Percentiles rank a stretch among this genome's conserved stretches.
Conservation (phyloP, 2,329 filamentous ascomycete species). For the Elsinoe australis region DNA sequence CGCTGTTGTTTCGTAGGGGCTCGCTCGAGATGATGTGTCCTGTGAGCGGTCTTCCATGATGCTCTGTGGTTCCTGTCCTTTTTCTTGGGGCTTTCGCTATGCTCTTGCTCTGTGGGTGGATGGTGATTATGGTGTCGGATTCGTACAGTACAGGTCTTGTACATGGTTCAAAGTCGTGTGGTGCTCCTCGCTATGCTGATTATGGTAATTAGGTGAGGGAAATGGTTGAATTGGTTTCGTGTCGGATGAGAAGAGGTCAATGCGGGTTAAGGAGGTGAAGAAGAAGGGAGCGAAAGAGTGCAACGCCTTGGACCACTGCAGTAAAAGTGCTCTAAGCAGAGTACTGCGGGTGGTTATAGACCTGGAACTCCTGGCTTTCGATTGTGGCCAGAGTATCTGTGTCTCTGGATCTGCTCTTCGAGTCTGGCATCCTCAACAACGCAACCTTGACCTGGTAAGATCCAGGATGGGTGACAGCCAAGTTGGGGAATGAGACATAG, state of each 20-base stretch:
- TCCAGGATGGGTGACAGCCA: background rate
- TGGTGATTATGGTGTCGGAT: background rate
- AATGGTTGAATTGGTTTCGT: too few relatives aligned
- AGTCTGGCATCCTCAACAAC: conserved; percentile 2
- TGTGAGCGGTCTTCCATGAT: too few relatives aligned
- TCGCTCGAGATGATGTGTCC: too few relatives aligned
- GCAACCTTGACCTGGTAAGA: background rate
- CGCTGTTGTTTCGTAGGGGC: too few relatives aligned
- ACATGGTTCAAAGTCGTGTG: too few relatives aligned
- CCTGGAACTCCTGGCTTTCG: conserved; percentile 6
- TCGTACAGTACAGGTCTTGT: too few relatives aligned
- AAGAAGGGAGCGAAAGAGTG: too few relatives aligned
- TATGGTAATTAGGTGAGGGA: background rate
- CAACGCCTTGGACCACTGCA: background rate
- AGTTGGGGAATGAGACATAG: conserved; percentile 11
- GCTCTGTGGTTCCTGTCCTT: too few relatives aligned
- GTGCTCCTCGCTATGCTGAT: conserved; percentile 10
- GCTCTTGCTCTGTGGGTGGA: background rate
- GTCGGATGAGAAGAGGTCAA: too few relatives aligned
- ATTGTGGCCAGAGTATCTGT: background rate
- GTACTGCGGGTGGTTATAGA: conserved; percentile 11
- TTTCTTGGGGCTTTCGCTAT: too few relatives aligned
- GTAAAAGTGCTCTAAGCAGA: conserved; percentile 5
- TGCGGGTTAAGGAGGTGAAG: too few relatives aligned
- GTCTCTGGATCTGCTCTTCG: conserved; percentile 11